Percentiles rank a stretch among this genome's conserved stretches.
Evolutionary conservation across 805 yeast species (phyloP).

Genomic region (Pichia californica): DNA sequence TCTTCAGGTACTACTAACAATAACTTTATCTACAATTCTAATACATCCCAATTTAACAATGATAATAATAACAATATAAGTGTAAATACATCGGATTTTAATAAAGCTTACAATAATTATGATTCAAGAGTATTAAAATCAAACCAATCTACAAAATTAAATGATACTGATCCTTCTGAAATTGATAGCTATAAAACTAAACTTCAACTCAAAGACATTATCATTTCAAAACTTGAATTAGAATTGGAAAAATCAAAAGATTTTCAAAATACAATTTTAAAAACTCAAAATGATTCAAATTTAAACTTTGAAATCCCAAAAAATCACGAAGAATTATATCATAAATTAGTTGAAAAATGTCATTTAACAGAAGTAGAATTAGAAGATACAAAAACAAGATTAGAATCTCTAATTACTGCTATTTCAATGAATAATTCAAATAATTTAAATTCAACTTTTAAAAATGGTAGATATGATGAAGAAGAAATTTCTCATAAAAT

Average conservation of each 20-base stretch:
- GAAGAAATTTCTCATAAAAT: constrained; percentile 72
- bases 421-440: constrained; percentile 41
- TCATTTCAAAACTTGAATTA: constrained; percentile 38
- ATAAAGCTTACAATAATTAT: constrained; percentile 1
- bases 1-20: background rate
- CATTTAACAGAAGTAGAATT: constrained; percentile 38
- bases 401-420: constrained; percentile 59
- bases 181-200: constrained; percentile 41
- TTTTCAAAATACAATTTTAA: constrained; percentile 37
- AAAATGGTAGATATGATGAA: constrained; percentile 61
- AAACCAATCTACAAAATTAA: constrained; percentile 6
- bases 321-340: constrained; percentile 29
- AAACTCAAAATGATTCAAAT: constrained; percentile 10
- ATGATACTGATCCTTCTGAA: constrained; percentile 14
- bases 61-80: background rate
- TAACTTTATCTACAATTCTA: background rate
- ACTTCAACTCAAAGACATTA: constrained; percentile 48
- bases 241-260: constrained; percentile 37
- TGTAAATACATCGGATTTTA: background rate
- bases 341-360: constrained; percentile 24
- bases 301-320: constrained; percentile 27
- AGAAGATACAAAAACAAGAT: constrained; percentile 51
- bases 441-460: constrained; percentile 35
- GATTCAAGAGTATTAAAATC: constrained; percentile 5
- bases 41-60: background rate